Evolutionary conservation across 352 stramenopile genomes (phyloP), one percentile per base, ranked within the genome.

Genomic region (Phytopythium mirpurense): DNA sequence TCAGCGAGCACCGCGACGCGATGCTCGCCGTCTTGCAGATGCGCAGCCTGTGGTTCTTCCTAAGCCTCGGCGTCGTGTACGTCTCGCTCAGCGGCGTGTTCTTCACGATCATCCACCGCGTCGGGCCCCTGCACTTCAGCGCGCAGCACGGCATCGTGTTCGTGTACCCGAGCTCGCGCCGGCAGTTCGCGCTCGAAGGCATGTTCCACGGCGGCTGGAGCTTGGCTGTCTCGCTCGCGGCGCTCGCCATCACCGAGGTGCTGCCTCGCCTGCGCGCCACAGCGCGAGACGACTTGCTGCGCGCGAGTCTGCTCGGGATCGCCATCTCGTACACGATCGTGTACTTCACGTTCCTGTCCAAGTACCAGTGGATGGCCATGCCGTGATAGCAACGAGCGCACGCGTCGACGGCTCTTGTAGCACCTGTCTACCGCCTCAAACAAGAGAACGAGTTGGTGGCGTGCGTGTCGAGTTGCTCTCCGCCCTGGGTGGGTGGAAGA

Each of bases 101-200:
- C 56, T 64, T 86, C 55, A 75, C 75, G 19, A 70, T 89, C 47
- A 86, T 89, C 58, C 68, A 84, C 62, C 44, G 43, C 35, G 63
- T 59, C 44, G 53, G 67, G 15, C 62, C 67, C 54, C 83, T 85
- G 55, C 81, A 83, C 58, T 83, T 69, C 23, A 69, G 75, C 29
- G 69, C 65, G 29, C 47, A 78, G 43, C 63, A 78, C 45, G 78
- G 78, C 8, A 57, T 89, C 26, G 68, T 80, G 26, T 74, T 89
- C 19, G 65, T 86, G 51, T 78, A 89, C 47, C 78, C 78, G 35
- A 83, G 67, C 36, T 76, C 66, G 1, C 71, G 76, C 6, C 76
- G 77, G 19, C 78, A 89, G 57, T 89, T 89, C 31, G 65, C 82
- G 41, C 54, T 89, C 43, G 78, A 89, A 44, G 78, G 78, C 0